Evolutionary conservation across 1,284 basidiomycete species (phyloP).

Genomic region (Rhodotorula mucilaginosa): DNA sequence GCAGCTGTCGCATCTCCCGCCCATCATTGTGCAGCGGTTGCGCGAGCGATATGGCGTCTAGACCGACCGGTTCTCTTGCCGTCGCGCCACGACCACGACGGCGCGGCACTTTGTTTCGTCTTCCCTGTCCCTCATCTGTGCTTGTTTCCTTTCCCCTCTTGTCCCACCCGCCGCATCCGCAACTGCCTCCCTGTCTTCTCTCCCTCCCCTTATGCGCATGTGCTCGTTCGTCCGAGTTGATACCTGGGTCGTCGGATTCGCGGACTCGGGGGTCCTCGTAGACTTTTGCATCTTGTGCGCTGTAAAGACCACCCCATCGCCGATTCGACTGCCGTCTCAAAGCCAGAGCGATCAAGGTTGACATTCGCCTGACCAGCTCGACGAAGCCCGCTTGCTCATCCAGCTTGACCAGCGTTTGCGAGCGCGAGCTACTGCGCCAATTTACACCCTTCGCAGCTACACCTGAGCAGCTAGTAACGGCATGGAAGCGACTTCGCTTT

Average conservation of each 20-base stretch:
- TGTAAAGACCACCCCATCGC: background rate
- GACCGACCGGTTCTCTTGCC: slow-evolving; percentile 6
- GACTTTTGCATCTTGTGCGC: background rate
- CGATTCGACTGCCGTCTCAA: no score
- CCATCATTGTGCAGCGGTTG: slow-evolving; percentile 29
- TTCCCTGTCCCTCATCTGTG: background rate
- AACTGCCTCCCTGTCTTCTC: background rate
- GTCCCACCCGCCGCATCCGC: slow-evolving; percentile 2
- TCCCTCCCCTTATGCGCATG: background rate
- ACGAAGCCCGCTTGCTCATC: background rate
- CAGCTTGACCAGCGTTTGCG: no score
- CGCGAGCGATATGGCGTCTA: slow-evolving; percentile 56
- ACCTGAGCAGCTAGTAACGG: no score
- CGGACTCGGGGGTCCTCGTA: background rate
- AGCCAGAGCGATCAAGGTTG: no score
- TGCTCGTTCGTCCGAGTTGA: background rate
- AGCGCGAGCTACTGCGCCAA: no score
- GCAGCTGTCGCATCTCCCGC: slow-evolving; percentile 70
- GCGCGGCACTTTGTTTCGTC: background rate
- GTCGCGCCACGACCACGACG: background rate
- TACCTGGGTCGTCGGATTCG: background rate
- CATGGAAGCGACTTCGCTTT: slow-evolving; percentile 21
- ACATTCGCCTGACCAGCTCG: no score
- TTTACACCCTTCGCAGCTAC: no score
- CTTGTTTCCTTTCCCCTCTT: background rate